A percentile compares a stretch with the other conserved stretches of the same genome.
phyloP scores from a whole-genome alignment of 116 monocot species.

The Zostera marina region DNA sequence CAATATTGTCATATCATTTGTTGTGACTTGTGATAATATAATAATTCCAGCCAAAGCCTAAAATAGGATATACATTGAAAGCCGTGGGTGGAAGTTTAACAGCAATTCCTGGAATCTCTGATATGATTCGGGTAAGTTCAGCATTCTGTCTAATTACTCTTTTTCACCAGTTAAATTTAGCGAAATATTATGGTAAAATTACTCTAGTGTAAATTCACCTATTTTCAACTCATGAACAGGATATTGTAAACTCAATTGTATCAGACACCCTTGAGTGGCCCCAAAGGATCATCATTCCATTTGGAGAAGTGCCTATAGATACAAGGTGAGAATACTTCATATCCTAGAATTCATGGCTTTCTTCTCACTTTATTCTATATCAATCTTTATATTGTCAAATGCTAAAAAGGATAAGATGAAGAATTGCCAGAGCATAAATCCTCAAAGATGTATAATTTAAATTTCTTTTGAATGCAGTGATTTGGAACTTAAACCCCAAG shows the following conservation, averaged over 20 bases:
- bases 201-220: neutral
- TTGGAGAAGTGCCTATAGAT: constrained; percentile 79
- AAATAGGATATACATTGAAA: constrained; percentile 87
- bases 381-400: too few relatives aligned
- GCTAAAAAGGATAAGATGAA: too few relatives aligned
- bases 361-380: neutral
- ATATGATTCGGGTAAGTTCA: constrained; percentile 80
- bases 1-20: too few relatives aligned
- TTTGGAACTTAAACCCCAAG: neutral
- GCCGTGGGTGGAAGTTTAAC: constrained; percentile 96
- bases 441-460: too few relatives aligned
- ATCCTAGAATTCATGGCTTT: neutral
- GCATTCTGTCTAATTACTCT: neutral
- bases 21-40: neutral
- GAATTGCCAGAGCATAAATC: too few relatives aligned
- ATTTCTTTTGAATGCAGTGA: constrained; percentile 5
- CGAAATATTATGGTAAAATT: neutral
- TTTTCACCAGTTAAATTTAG: neutral
- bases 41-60: constrained; percentile 78
- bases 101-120: constrained; percentile 89
- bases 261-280: constrained; percentile 91
- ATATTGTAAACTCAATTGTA: constrained; percentile 71
- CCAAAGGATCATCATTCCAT: constrained; percentile 91
- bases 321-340: constrained; percentile 32
- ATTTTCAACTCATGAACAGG: constrained; percentile 21